Percentiles rank a stretch among this genome's conserved stretches.
Conservation (phyloP, 306 rosid species). For the Trifolium dubium region DNA sequence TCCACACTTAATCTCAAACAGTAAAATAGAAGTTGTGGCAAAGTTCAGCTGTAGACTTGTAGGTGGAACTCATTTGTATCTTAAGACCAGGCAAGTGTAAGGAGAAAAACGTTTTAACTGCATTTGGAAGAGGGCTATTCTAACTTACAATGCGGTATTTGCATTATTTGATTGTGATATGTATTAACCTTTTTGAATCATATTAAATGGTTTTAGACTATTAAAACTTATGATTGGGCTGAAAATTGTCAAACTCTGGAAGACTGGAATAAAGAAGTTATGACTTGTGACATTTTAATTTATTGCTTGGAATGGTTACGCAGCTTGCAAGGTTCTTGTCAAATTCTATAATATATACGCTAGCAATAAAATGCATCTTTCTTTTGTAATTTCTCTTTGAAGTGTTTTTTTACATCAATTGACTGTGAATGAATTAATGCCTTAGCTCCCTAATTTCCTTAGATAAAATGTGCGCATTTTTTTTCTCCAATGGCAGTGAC, state of each 20-base stretch:
- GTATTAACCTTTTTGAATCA: not conserved
- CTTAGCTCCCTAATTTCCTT: constrained; percentile 21
- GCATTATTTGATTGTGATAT: not conserved
- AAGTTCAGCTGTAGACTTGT: too few species aligned
- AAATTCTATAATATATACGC: not conserved
- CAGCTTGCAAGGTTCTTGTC: too few species aligned
- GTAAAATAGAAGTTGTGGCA: too few species aligned
- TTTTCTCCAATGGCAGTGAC: constrained; percentile 6
- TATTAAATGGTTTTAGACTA: not conserved
- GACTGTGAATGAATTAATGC: constrained; percentile 14
- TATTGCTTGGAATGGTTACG: constrained; percentile 13
- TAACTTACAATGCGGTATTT: not conserved
- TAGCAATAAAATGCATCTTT: not conserved
- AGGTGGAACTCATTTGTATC: too few species aligned
- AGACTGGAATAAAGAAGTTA: not conserved
- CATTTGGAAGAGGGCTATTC: too few species aligned
- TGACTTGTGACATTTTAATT: not conserved
- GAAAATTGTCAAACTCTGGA: constrained; percentile 21
- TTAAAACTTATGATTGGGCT: constrained; percentile 15
- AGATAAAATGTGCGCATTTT: not conserved
- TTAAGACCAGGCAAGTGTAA: too few species aligned
- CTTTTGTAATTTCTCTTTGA: constrained; percentile 9
- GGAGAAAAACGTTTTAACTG: too few species aligned
- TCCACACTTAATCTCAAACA: too few species aligned
- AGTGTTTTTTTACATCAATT: not conserved